Conservation (phyloP, 257 asterid species). For the Solanum sitiens region DNA sequence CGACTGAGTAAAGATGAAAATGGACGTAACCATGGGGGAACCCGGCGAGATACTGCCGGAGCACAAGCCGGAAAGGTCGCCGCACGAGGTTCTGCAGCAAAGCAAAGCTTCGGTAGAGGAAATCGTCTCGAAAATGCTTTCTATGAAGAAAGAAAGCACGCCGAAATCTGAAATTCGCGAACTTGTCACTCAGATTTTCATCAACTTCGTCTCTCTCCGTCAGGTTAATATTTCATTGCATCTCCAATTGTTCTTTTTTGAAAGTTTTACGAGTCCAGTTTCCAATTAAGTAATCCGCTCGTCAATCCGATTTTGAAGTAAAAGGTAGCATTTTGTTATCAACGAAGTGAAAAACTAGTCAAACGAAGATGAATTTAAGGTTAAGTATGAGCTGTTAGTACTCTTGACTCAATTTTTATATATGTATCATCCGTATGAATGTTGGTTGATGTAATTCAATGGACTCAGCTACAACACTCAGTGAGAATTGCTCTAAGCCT, state of each 20-base stretch:
- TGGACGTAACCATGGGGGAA: constrained; percentile 71
- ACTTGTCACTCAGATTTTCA: constrained; percentile 65
- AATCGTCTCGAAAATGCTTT: constrained; percentile 63
- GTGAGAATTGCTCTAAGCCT: neutral
- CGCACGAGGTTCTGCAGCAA: constrained; percentile 52
- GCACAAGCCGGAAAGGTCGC: constrained; percentile 60
- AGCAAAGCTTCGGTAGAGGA: constrained; percentile 70
- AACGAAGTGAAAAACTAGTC: neutral
- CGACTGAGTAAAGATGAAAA: neutral
- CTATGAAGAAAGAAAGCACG: constrained; percentile 45
- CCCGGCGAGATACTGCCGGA: constrained; percentile 92
- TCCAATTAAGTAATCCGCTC: neutral
- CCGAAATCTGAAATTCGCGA: constrained; percentile 64
- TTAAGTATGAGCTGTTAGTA: neutral
- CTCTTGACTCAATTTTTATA: neutral
- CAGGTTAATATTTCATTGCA: constrained; percentile 36
- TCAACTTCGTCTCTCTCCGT: constrained; percentile 79
- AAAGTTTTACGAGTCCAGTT: neutral
- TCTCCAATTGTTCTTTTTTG: neutral
- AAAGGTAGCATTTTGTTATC: constrained; percentile 1
- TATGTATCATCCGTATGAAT: neutral
- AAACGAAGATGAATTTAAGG: neutral
- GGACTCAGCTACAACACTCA: neutral
- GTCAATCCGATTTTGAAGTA: neutral
- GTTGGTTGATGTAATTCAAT: neutral